phyloP scores from a whole-genome alignment of 2,329 filamentous ascomycete species.

The Diaporthe ampelina region DNA sequence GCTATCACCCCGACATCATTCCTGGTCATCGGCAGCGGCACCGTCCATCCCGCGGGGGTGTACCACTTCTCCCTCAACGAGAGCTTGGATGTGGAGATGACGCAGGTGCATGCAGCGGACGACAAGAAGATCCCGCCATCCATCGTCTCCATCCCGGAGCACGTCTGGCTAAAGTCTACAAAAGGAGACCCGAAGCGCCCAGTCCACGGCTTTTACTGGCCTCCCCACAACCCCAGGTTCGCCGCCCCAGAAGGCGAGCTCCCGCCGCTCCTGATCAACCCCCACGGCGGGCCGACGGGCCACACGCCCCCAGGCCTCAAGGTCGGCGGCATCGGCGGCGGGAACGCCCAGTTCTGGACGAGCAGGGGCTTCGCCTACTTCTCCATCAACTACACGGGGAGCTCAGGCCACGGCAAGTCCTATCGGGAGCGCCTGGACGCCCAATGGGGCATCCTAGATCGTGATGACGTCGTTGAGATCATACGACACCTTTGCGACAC shows the following conservation, averaged over 20 bases:
- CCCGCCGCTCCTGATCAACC: slow-evolving; percentile 64
- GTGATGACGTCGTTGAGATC: slow-evolving; percentile 63
- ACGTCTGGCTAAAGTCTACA: slow-evolving; percentile 49
- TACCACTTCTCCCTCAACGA: slow-evolving; percentile 51
- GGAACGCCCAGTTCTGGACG: slow-evolving; percentile 64
- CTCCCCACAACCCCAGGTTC: slow-evolving; percentile 62
- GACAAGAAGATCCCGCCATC: slow-evolving; percentile 47
- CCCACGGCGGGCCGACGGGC: slow-evolving; percentile 67
- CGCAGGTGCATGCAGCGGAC: slow-evolving; percentile 50
- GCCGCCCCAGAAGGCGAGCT: slow-evolving; percentile 52
- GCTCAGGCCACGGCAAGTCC: slow-evolving; percentile 62
- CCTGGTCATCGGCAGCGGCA: slow-evolving; percentile 54
- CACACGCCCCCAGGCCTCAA: slow-evolving; percentile 59
- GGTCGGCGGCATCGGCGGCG: slow-evolving; percentile 46
- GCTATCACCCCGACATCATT: slow-evolving; percentile 52
- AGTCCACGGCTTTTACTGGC: slow-evolving; percentile 63
- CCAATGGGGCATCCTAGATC: slow-evolving; percentile 65
- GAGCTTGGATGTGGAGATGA: slow-evolving; percentile 40
- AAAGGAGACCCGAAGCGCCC: slow-evolving; percentile 48
- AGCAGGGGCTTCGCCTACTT: slow-evolving; percentile 67
- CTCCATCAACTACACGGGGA: slow-evolving; percentile 66
- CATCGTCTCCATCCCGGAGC: slow-evolving; percentile 54
- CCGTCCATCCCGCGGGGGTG: slow-evolving; percentile 48
- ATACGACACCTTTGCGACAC: slow-evolving; percentile 57
- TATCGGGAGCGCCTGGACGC: slow-evolving; percentile 65